These are phyloP conservation scores for Citropsis articulata DNA, from an alignment of 345 rosid genomes.

Conservation along the genomic window DNA sequence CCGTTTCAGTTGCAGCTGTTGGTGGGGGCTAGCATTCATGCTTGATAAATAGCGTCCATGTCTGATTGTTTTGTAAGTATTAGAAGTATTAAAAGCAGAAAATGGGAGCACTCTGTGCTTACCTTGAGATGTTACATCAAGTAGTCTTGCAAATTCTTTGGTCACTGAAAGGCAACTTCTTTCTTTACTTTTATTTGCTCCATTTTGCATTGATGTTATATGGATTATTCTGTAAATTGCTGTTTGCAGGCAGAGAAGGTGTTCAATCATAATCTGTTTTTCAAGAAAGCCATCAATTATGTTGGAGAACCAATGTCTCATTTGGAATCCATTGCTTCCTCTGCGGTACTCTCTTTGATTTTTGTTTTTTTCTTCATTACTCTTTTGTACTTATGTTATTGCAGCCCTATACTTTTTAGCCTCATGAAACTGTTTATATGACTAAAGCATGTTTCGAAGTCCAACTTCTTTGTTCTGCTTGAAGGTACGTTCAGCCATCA, in stretches of 20 bases:
- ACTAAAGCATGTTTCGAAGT: neutral
- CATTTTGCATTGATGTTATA: neutral
- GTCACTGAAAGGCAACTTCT: neutral
- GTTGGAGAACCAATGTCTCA: slow-evolving; percentile 98
- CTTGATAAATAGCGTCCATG: neutral
- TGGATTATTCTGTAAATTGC: slow-evolving; percentile 3
- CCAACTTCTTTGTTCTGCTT: slow-evolving; percentile 7
- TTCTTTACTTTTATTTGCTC: neutral
- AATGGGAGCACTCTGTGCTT: neutral
- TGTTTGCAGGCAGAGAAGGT: slow-evolving; percentile 89
- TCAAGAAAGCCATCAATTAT: slow-evolving; percentile 82
- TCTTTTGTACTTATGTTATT: neutral
- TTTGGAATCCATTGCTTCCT: slow-evolving; percentile 94
- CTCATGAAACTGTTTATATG: neutral
- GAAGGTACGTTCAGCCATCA: slow-evolving; percentile 78
- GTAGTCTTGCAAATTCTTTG: neutral
- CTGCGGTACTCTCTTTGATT: slow-evolving; percentile 60
- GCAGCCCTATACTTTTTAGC: neutral
- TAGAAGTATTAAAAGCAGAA: neutral
- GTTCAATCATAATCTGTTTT: slow-evolving; percentile 86
- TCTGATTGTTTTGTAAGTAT: neutral
- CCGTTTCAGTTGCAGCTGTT: neutral
- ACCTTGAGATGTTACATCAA: neutral
- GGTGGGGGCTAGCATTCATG: neutral
- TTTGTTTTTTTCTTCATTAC: neutral